Conservation (phyloP, 345 rosid genomes). For the Triadica sebifera region DNA sequence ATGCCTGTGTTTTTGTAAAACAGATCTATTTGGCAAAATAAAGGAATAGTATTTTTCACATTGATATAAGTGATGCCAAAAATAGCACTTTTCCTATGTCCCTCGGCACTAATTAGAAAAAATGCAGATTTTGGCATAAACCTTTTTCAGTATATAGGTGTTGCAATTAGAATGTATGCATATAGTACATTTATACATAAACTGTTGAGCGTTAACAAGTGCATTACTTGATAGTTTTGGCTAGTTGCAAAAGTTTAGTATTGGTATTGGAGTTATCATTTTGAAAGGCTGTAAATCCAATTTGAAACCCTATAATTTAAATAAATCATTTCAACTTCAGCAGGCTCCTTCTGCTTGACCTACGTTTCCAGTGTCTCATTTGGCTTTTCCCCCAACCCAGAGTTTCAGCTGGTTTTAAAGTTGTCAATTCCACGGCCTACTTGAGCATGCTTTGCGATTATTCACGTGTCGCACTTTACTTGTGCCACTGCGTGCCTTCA, state of each 20-base stretch:
- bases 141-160: not conserved
- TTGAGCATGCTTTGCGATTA: not conserved
- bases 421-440: not conserved
- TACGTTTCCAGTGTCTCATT: not conserved
- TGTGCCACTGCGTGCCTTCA: not conserved
- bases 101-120: not conserved
- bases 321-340: not conserved
- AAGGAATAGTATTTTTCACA: not conserved
- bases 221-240: not conserved
- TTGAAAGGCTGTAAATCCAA: not conserved
- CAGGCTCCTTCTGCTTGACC: not conserved
- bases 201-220: not conserved
- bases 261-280: no score
- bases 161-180: not conserved
- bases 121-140: not conserved
- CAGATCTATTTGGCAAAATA: not conserved
- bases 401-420: not conserved
- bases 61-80: no score
- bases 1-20: not conserved
- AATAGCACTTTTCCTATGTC: no score
- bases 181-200: not conserved
- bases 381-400: not conserved
- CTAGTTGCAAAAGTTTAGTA: not conserved
- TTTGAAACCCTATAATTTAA: not conserved
- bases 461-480: not conserved